Evolutionary conservation across 1,284 basidiomycete genomes (phyloP).

Genomic region (Trichosporon asahii): DNA sequence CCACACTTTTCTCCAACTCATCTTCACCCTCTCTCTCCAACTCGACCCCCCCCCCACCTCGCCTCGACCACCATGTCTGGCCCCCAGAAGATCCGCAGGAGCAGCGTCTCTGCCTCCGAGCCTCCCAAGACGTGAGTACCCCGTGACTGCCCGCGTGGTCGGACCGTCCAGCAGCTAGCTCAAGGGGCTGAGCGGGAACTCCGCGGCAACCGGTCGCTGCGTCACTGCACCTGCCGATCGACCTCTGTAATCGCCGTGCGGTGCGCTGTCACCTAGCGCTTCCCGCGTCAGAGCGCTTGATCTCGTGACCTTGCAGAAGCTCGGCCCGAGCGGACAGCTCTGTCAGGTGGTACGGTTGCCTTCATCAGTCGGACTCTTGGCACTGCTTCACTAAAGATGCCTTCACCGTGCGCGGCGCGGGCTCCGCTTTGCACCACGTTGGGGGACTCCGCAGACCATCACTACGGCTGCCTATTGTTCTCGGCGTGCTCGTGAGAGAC

Average conservation of each 20-base stretch:
- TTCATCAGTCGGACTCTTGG: neutral
- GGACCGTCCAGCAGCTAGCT: conserved; percentile 20
- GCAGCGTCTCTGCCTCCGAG: conserved; percentile 44
- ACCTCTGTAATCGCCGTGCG: neutral
- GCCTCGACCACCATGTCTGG: conserved; percentile 11
- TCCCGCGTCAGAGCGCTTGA: neutral
- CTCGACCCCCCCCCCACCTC: neutral
- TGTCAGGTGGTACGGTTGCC: neutral
- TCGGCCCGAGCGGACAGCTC: neutral
- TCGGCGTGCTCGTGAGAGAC: neutral
- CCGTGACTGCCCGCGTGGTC: neutral
- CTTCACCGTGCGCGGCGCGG: neutral
- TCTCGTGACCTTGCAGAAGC: neutral
- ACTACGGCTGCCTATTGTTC: neutral
- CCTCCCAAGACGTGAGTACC: conserved; percentile 43
- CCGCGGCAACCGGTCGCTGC: conserved; percentile 15
- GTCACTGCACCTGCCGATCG: conserved; percentile 17
- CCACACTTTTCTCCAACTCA: neutral
- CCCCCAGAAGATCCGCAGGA: conserved; percentile 26
- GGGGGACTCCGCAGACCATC: neutral
- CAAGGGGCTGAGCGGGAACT: conserved; percentile 34
- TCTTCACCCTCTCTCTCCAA: neutral
- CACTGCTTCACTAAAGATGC: neutral
- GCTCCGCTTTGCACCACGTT: neutral
- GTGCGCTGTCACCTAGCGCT: neutral